Evolutionary conservation across 2,329 filamentous ascomycete genomes (phyloP).

Genomic region (Aspergillus thermomutatus): DNA sequence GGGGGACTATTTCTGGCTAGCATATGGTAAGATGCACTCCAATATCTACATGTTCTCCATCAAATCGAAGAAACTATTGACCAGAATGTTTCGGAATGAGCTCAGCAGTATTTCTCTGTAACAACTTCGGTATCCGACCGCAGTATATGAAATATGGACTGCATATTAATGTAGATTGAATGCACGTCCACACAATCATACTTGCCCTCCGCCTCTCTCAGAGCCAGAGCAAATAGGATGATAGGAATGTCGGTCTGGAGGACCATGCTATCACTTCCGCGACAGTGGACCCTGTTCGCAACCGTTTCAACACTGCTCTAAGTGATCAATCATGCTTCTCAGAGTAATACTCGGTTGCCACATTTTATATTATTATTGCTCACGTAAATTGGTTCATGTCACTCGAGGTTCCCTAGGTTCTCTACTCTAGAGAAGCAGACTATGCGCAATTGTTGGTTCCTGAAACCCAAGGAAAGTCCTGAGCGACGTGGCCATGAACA

Average conservation of each 20-base stretch:
- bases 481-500: slow-evolving; percentile 8
- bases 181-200: background rate
- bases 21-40: background rate
- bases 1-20: background rate
- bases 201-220: background rate
- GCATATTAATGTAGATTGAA: background rate
- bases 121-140: background rate
- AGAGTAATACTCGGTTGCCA: slow-evolving; percentile 1
- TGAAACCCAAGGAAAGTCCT: background rate
- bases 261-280: slow-evolving; percentile 12
- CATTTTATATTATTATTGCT: background rate
- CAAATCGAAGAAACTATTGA: background rate
- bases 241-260: slow-evolving; percentile 6
- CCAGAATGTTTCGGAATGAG: background rate
- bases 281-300: slow-evolving; percentile 10
- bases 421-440: too few species aligned
- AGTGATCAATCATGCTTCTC: slow-evolving; percentile 6
- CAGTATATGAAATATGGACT: background rate
- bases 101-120: background rate
- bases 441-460: background rate
- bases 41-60: background rate
- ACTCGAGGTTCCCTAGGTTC: too few species aligned
- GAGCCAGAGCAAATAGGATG: background rate
- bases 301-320: slow-evolving; percentile 14
- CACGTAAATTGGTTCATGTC: background rate